Percentiles rank a stretch among this genome's conserved stretches.
Conservation (phyloP, 768 basidiomycete genomes). For the Tylopilus intermedius region DNA sequence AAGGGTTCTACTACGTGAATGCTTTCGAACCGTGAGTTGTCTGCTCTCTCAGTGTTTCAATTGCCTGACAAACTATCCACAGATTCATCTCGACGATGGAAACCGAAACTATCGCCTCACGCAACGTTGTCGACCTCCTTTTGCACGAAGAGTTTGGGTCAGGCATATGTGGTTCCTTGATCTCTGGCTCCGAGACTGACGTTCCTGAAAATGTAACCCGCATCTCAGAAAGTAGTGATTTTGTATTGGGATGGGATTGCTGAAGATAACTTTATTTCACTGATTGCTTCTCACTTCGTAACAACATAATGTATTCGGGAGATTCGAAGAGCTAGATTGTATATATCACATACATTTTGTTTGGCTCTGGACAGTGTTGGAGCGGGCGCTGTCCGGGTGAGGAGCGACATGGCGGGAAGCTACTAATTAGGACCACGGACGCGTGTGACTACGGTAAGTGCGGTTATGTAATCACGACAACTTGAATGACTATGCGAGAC, state of each 20-base stretch:
- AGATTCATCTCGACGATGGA: constrained; percentile 93
- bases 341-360: neutral
- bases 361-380: neutral
- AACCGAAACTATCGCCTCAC: constrained; percentile 78
- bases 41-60: neutral
- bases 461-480: too few species aligned
- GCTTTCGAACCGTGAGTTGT: constrained; percentile 78
- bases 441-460: too few species aligned
- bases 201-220: constrained; percentile 11
- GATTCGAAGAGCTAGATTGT: neutral
- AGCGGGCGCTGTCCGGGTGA: too few species aligned
- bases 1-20: constrained; percentile 86
- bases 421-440: too few species aligned
- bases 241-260: constrained; percentile 77
- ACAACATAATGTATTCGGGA: neutral
- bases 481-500: too few species aligned
- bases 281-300: neutral
- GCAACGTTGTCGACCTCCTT: constrained; percentile 78
- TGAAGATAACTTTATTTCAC: constrained; percentile 24
- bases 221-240: constrained; percentile 31
- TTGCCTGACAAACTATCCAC: neutral
- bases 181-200: constrained; percentile 24
- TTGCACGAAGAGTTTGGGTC: constrained; percentile 67
- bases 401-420: too few species aligned
- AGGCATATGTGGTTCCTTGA: constrained; percentile 57